Evolutionary conservation across 805 yeast species (phyloP).

Genomic region (Allodekkera sacchari): DNA sequence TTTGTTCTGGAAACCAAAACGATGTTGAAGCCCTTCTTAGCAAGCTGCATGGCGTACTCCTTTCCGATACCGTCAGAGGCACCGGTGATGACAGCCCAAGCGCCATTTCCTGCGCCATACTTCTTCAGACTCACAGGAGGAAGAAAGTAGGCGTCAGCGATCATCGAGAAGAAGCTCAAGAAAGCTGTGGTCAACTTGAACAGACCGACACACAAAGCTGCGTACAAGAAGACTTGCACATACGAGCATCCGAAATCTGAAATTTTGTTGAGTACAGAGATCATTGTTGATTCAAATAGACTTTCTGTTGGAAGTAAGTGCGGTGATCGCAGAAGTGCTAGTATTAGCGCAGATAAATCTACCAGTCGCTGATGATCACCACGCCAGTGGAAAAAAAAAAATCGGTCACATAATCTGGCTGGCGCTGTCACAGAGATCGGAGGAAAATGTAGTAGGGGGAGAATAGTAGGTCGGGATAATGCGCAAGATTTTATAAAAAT

Average conservation of each 20-base stretch:
- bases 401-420: too few relatives aligned
- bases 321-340: too few relatives aligned
- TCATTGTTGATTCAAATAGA: too few relatives aligned
- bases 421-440: too few relatives aligned
- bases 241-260: constrained; percentile 3
- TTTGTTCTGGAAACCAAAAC: constrained; percentile 79
- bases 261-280: neutral
- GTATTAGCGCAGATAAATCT: too few relatives aligned
- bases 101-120: constrained; percentile 68
- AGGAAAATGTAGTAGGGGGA: too few relatives aligned
- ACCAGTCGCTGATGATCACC: too few relatives aligned
- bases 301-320: too few relatives aligned
- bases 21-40: constrained; percentile 73
- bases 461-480: too few relatives aligned
- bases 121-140: constrained; percentile 38
- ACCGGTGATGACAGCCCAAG: constrained; percentile 96
- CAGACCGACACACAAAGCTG: constrained; percentile 53
- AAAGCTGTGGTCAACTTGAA: constrained; percentile 43
- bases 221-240: constrained; percentile 21
- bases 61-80: constrained; percentile 97
- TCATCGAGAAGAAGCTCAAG: constrained; percentile 42
- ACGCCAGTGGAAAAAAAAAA: too few relatives aligned
- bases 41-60: constrained; percentile 82
- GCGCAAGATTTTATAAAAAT: too few relatives aligned
- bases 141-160: constrained; percentile 55